Base-by-base conservation (phyloP, 768 basidiomycete genomes). In the Lentinula detonsa region DNA sequence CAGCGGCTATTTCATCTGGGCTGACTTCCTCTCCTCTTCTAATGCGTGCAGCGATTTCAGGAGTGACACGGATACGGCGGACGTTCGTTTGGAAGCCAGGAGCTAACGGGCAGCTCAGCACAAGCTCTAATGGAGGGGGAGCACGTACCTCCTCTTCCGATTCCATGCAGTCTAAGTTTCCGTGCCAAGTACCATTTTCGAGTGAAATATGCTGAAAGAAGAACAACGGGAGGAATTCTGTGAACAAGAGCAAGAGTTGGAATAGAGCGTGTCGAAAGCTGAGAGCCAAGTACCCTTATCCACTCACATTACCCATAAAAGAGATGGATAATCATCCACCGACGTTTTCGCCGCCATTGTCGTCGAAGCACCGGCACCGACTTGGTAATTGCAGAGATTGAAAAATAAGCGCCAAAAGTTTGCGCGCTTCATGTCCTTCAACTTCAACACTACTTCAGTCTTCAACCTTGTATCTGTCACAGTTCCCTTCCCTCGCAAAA, bases 11-110 rank as follows among this genome's bases (percentile, higher is more conserved):
- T 64, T 84, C 83, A 42, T 80, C 81, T 1, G 81, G 77, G 59
- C 74, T 78, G 11, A 84, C 83, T 21, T 80, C 70, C 66, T 84
- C 83, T 1, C 83, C 83, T 48, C 80, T 71, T 51, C 77, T 69
- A 34, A 84, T 71, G 11, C 83, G 79, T 4, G 78, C 81, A 23
- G 81, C 81, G 45, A 84, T 80, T 65, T 82, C 82, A 3, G 83
- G 81, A 2, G 83, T 81, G 56, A 84, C 74, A 23, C 78, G 80
- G 23, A 84, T 72, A 40, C 72, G 72, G 42, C 74, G 73, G 43
- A 84, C 82, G 57, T 75, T 78, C 0, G 83, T 84, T 67, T 83
- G 82, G 68, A 84, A 84, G 6, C 83, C 83, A 2, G 78, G 77
- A 1, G 83, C 82, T 52, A 23, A 28, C 34, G 42, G 6, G 40